Evolutionary conservation across 352 stramenopile species (phyloP).

Genomic region (Globisporangium orthogonon): DNA sequence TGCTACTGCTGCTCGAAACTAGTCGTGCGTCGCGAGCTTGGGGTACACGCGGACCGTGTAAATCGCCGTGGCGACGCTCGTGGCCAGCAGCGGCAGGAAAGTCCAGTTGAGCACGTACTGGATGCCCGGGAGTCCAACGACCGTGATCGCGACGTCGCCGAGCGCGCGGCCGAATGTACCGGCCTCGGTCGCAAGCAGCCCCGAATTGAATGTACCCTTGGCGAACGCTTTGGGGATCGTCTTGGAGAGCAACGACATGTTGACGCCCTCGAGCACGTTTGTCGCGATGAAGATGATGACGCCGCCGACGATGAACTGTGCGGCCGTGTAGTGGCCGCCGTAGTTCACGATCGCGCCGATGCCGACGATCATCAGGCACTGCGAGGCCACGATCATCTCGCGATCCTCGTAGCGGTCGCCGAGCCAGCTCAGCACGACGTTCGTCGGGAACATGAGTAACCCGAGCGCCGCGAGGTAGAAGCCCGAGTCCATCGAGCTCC

Average conservation of each 20-base stretch:
- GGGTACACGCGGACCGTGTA: conserved; percentile 70
- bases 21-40: conserved; percentile 58
- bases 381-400: conserved; percentile 86
- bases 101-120: conserved; percentile 84
- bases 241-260: conserved; percentile 92
- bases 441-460: conserved; percentile 91
- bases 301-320: conserved; percentile 83
- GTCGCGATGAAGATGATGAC: conserved; percentile 91
- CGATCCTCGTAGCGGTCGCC: conserved; percentile 89
- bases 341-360: conserved; percentile 88
- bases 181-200: conserved; percentile 90
- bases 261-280: conserved; percentile 92
- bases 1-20: neutral
- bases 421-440: conserved; percentile 86
- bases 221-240: conserved; percentile 91
- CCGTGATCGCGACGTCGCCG: conserved; percentile 81
- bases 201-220: conserved; percentile 92
- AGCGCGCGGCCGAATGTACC: conserved; percentile 87
- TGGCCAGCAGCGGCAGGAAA: conserved; percentile 57
- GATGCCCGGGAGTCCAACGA: conserved; percentile 73
- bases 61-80: conserved; percentile 49
- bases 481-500: conserved; percentile 77
- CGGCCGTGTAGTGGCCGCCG: conserved; percentile 59
- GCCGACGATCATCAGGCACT: conserved; percentile 86
- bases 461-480: conserved; percentile 86